Conservation (phyloP, 805 yeast species). For the Lachancea waltii region DNA sequence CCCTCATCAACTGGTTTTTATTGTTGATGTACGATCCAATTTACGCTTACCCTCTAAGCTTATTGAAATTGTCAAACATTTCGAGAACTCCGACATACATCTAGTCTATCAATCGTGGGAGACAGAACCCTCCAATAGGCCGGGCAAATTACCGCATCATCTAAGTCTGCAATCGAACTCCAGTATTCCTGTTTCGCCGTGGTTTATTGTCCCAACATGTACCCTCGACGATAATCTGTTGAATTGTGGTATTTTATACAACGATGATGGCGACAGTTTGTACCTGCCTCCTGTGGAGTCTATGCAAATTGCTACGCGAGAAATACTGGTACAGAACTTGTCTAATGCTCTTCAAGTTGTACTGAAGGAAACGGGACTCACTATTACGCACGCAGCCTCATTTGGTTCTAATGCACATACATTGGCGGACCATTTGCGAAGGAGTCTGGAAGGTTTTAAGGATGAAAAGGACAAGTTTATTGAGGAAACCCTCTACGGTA, state of each 20-base stretch:
- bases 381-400: slow-evolving; percentile 22
- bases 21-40: slow-evolving; percentile 26
- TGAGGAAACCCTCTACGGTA: slow-evolving; percentile 28
- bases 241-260: slow-evolving; percentile 19
- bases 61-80: slow-evolving; percentile 3
- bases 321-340: slow-evolving; percentile 26
- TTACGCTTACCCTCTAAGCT: slow-evolving; percentile 15
- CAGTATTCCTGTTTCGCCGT: slow-evolving; percentile 6
- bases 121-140: slow-evolving; percentile 6
- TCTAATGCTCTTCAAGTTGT: slow-evolving; percentile 20
- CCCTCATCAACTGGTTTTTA: slow-evolving; percentile 18
- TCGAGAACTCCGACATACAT: background rate
- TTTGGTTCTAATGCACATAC: slow-evolving; percentile 23
- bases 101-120: slow-evolving; percentile 7
- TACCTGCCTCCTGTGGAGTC: slow-evolving; percentile 20
- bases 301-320: slow-evolving; percentile 22
- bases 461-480: slow-evolving; percentile 18
- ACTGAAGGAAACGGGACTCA: slow-evolving; percentile 19
- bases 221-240: slow-evolving; percentile 25
- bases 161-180: slow-evolving; percentile 10
- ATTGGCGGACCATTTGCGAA: slow-evolving; percentile 16
- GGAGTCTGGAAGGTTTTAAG: slow-evolving; percentile 12
- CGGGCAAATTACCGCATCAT: slow-evolving; percentile 18
- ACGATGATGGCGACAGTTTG: slow-evolving; percentile 22
- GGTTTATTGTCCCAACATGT: slow-evolving; percentile 25